Conservation (phyloP, 331 rosid species). For the Quercus phellos region DNA sequence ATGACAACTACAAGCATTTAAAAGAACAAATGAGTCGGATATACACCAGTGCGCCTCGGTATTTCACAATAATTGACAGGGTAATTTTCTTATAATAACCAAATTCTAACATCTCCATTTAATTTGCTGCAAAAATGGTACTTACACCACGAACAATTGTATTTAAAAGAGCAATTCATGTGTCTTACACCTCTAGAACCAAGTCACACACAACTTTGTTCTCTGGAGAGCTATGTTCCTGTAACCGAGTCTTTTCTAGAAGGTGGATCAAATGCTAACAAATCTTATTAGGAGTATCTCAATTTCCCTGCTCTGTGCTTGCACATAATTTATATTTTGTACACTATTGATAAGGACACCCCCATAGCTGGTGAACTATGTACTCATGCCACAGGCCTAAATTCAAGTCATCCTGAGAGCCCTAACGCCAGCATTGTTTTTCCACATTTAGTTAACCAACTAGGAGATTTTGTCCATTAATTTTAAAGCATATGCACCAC, state of each 20-base stretch:
- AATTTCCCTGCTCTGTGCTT: neutral
- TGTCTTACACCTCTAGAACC: neutral
- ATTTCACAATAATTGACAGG: slow-evolving; percentile 75
- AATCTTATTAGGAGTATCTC: neutral
- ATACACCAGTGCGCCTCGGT: slow-evolving; percentile 69
- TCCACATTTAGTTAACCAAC: too few species aligned
- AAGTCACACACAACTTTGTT: neutral
- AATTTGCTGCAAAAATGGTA: neutral
- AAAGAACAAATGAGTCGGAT: slow-evolving; percentile 46
- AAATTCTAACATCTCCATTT: neutral
- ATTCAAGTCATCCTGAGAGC: too few species aligned
- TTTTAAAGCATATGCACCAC: too few species aligned
- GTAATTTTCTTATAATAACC: slow-evolving; percentile 26
- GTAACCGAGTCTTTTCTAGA: neutral
- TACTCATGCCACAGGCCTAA: too few species aligned
- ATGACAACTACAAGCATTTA: slow-evolving; percentile 56
- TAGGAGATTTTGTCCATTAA: too few species aligned
- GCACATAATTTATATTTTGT: neutral
- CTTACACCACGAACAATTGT: neutral
- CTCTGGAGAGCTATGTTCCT: neutral
- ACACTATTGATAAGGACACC: too few species aligned
- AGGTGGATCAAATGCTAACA: too few species aligned
- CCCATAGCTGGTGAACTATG: too few species aligned
- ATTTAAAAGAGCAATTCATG: neutral
- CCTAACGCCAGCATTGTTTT: too few species aligned